Conservation (phyloP, 495 filamentous ascomycete genomes). For the Podospora sp. region DNA sequence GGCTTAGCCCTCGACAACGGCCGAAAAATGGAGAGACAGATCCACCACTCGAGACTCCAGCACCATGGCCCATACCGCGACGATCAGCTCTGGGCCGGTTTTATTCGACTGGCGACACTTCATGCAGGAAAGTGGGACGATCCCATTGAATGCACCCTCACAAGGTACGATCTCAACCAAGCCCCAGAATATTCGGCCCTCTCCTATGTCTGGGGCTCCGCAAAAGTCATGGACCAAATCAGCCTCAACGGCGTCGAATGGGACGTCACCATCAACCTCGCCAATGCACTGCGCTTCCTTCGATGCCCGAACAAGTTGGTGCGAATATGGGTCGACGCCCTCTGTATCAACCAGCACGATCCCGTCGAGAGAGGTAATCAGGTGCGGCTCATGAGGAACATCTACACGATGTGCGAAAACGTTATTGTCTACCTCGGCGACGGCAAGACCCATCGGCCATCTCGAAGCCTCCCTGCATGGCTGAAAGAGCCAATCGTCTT, state of each 20-base stretch:
- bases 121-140: not conserved
- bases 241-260: conserved; percentile 3
- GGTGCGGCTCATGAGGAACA: conserved; percentile 8
- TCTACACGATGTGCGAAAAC: not conserved
- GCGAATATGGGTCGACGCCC: conserved; percentile 13
- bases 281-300: conserved; percentile 7
- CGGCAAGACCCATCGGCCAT: conserved; percentile 8
- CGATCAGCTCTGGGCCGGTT: too few relatives aligned
- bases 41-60: too few relatives aligned
- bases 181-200: conserved; percentile 7
- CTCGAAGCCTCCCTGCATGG: not conserved
- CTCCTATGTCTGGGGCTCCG: conserved; percentile 17
- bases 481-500: not conserved
- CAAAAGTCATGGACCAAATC: conserved; percentile 2
- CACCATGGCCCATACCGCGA: too few relatives aligned
- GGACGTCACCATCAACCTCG: conserved; percentile 14
- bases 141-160: not conserved
- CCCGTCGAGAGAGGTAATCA: conserved; percentile 5
- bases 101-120: not conserved
- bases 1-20: too few relatives aligned
- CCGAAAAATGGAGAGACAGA: too few relatives aligned
- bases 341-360: conserved; percentile 17
- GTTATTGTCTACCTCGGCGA: conserved; percentile 18
- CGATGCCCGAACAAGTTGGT: not conserved
- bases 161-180: not conserved